phyloP scores from a whole-genome alignment of 1,284 basidiomycete genomes.

The Cryptococcus sp. region DNA sequence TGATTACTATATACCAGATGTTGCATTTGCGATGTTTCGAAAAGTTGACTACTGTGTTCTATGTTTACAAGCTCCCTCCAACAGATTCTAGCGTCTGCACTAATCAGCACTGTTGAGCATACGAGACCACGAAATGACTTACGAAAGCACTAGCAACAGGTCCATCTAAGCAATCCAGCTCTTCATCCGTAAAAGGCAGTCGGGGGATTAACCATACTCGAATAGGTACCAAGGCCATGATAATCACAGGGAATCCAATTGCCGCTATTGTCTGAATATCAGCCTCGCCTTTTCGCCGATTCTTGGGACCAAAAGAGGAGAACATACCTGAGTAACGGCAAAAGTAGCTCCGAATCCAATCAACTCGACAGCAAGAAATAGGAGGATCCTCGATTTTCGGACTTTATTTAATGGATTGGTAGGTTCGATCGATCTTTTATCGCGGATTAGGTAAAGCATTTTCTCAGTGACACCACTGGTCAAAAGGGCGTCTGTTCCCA shows the following conservation, averaged over 20 bases:
- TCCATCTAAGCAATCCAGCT: constrained; percentile 79
- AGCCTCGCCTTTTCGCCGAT: not conserved
- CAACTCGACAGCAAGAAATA: constrained; percentile 77
- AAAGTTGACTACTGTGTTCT: too few species aligned
- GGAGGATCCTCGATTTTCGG: constrained; percentile 66
- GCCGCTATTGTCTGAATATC: constrained; percentile 73
- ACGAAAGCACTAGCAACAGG: constrained; percentile 68
- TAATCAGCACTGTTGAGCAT: not conserved
- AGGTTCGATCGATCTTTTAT: constrained; percentile 59
- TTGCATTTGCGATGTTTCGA: too few species aligned
- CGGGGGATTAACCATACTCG: constrained; percentile 68
- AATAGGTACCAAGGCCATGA: constrained; percentile 80
- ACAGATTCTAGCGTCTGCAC: constrained; percentile 10
- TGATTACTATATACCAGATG: too few species aligned
- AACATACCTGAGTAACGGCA: constrained; percentile 68
- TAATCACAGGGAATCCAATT: constrained; percentile 88
- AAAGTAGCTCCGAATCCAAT: constrained; percentile 84
- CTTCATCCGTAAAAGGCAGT: constrained; percentile 72
- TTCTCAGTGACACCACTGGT: constrained; percentile 81
- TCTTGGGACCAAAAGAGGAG: not conserved
- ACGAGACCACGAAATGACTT: constrained; percentile 45
- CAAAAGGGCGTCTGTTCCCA: constrained; percentile 78
- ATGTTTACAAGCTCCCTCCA: constrained; percentile 1
- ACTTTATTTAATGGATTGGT: constrained; percentile 70
- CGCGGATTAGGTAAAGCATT: constrained; percentile 75